phyloP scores from a whole-genome alignment of 1,284 basidiomycete genomes.

The Cronartium quercuum region DNA sequence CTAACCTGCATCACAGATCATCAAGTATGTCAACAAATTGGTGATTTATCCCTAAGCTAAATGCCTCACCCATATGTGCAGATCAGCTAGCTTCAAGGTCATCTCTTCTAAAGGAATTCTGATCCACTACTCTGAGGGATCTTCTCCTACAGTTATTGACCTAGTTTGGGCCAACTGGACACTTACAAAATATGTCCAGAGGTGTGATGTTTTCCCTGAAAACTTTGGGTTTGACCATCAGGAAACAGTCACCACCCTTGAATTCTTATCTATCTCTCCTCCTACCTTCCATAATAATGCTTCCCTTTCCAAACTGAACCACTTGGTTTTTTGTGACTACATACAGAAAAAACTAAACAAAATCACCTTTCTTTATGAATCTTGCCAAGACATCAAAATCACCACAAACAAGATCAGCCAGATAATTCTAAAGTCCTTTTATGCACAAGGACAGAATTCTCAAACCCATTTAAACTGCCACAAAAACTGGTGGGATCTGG shows the following conservation, averaged over 20 bases:
- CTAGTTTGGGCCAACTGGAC: neutral
- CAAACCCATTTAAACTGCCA: neutral
- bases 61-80: neutral
- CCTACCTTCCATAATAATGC: neutral
- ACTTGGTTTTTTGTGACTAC: neutral
- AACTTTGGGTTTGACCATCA: neutral
- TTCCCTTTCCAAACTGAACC: neutral
- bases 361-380: neutral
- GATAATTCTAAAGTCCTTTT: neutral
- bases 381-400: neutral
- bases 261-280: neutral
- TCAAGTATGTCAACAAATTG: neutral
- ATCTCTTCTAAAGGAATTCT: neutral
- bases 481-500: neutral
- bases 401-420: neutral
- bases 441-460: neutral
- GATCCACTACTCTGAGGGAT: neutral
- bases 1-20: slow-evolving; percentile 9
- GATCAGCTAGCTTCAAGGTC: neutral
- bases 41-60: neutral
- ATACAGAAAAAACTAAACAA: neutral
- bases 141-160: neutral
- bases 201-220: neutral
- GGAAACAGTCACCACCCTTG: neutral
- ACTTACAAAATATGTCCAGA: neutral